Base-by-base conservation (phyloP, 139 green algal genomes). In the Picochlorum sp. region DNA sequence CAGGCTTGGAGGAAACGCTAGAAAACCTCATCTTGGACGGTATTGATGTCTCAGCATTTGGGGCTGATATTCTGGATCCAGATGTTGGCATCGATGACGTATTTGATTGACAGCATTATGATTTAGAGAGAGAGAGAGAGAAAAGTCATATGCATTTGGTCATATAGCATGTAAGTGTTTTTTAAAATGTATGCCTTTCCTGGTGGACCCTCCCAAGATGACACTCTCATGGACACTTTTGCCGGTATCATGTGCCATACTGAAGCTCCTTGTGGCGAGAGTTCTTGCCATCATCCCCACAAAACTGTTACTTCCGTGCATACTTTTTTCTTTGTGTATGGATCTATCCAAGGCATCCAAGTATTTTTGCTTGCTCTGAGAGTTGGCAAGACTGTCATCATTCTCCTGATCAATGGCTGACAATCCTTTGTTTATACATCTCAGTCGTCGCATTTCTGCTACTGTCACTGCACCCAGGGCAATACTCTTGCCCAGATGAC, bases 11-110 rank as follows among this genome's bases (percentile, higher is more conserved):
- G 54, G 89, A 95, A 76, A 78, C 80, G 9, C 83, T 95, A 28
- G 89, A 96, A 65, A 91, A 96, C 57, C 49, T 96, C 14, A 96
- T 96, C 5, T 26, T 95, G 58, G 85, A 93, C 26, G 65, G 82
- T 21, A 59, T 96, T 45, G 87, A 96, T 56, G 58, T 96, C 10
- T 69, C 50, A 6, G 11, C 21, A 3, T 92, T 76, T 59, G 87
- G 84, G 0, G 78, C 79, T 1, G 64, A 63, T 2, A 67, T 96
- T 47, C 68, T 96, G 28, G 85, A 93, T 64, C 86, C 89, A 3
- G 76, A 88, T 9, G 57, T 89, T 2, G 85, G 95, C 5, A 47
- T 95, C 1, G 83, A 92, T 1, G 72, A 89, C 56, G 69, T 89
- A 10, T 95, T 95, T 70, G 87, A 95, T 46, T 95, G 21, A 59